Conservation (phyloP, 805 yeast genomes). For the Candida piceae region DNA sequence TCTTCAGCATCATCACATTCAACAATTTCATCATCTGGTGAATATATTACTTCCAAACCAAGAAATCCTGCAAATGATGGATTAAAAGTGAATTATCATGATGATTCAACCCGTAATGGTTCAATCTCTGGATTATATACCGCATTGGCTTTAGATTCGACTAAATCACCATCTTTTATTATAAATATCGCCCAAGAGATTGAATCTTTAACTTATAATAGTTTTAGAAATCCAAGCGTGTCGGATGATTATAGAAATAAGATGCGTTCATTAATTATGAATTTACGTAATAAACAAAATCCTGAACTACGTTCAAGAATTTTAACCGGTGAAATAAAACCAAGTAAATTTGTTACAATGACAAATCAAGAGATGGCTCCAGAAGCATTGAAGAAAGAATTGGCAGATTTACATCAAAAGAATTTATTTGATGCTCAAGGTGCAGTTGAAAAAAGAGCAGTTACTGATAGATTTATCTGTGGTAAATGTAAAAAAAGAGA, state of each 20-base stretch:
- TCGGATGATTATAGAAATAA: slow-evolving; percentile 69
- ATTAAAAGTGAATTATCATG: slow-evolving; percentile 61
- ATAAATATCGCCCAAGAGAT: slow-evolving; percentile 62
- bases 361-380: slow-evolving; percentile 95
- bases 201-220: slow-evolving; percentile 64
- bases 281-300: slow-evolving; percentile 82
- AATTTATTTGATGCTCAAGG: slow-evolving; percentile 96
- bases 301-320: slow-evolving; percentile 75
- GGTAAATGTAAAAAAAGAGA: slow-evolving; percentile 97
- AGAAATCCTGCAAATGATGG: slow-evolving; percentile 82
- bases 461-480: slow-evolving; percentile 93
- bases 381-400: slow-evolving; percentile 77
- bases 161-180: slow-evolving; percentile 44
- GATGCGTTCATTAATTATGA: slow-evolving; percentile 81
- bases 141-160: slow-evolving; percentile 80
- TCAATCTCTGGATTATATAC: slow-evolving; percentile 82
- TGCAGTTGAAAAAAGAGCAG: slow-evolving; percentile 92
- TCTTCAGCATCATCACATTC: background rate
- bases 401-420: slow-evolving; percentile 79
- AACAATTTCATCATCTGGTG: slow-evolving; percentile 16
- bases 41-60: slow-evolving; percentile 49
- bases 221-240: slow-evolving; percentile 51
- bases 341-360: slow-evolving; percentile 70
- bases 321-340: slow-evolving; percentile 58
- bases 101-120: slow-evolving; percentile 76